These are phyloP conservation scores for Penicillium coffeae DNA, from an alignment of 495 filamentous ascomycete species.

Conservation along the genomic window DNA sequence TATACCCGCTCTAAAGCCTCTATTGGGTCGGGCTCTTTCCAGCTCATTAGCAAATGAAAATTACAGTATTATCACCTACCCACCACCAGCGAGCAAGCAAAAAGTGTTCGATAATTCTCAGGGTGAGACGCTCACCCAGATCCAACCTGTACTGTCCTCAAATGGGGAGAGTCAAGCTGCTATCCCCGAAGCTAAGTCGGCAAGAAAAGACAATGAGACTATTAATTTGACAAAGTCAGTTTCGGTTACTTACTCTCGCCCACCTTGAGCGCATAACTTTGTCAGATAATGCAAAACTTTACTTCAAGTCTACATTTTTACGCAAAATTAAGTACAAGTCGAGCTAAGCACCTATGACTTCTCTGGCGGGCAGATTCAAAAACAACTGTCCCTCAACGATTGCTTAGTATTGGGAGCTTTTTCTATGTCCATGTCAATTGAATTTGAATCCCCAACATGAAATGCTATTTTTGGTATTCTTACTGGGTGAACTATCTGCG, in stretches of 20 bases:
- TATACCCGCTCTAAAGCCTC: conserved; percentile 14
- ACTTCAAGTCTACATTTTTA: no score
- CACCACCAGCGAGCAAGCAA: neutral
- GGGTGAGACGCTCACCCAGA: conserved; percentile 15
- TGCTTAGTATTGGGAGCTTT: no score
- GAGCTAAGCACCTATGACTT: no score
- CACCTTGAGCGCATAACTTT: no score
- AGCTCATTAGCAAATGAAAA: conserved; percentile 4
- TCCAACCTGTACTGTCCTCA: conserved; percentile 7
- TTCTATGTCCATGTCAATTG: no score
- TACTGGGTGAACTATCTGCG: no score
- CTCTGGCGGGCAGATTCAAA: no score
- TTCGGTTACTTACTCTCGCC: conserved; percentile 8
- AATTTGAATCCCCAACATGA: no score
- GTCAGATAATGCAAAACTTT: no score
- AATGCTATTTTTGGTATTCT: no score
- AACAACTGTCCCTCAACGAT: no score
- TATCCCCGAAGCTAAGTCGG: conserved; percentile 3
- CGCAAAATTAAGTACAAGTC: no score
- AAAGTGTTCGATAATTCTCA: conserved; percentile 16
- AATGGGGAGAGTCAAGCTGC: conserved; percentile 10
- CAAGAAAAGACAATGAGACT: conserved; percentile 5
- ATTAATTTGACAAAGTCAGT: conserved; percentile 20
- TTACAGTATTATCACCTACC: conserved; percentile 18
- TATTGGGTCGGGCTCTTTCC: conserved; percentile 12